phyloP scores from a whole-genome alignment of 768 basidiomycete species.

The Naganishia randhawae region DNA sequence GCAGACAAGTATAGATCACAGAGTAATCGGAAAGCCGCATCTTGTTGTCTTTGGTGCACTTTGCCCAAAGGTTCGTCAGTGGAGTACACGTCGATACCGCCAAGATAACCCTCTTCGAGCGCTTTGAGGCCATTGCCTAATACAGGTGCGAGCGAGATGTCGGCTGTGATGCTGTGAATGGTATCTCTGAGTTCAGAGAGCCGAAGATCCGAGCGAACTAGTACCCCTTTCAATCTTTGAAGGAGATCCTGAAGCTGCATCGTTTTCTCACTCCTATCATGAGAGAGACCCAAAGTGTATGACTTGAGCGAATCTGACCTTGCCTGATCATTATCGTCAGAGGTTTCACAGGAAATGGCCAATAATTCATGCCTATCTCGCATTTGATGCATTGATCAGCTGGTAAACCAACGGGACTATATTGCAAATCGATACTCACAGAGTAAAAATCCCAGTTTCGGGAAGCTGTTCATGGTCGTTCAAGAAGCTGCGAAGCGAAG shows the following conservation, averaged over 20 bases:
- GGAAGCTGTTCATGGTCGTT: slow-evolving; percentile 13
- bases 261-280: background rate
- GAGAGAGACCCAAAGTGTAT: background rate
- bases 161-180: background rate
- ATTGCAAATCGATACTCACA: background rate
- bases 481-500: background rate
- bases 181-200: background rate
- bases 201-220: background rate
- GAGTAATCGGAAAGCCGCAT: background rate
- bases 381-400: background rate
- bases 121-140: background rate
- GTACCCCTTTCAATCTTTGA: background rate
- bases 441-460: background rate
- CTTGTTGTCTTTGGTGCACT: background rate
- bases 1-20: slow-evolving; percentile 10
- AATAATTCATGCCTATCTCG: background rate
- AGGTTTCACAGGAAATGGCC: background rate
- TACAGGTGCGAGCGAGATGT: background rate
- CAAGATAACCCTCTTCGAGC: background rate
- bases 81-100: background rate
- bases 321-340: background rate
- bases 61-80: background rate
- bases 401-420: too few relatives aligned
- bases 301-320: background rate
- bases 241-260: background rate